Evolutionary conservation across 495 filamentous ascomycete genomes (phyloP).

Genomic region (Aspergillus hancockii): DNA sequence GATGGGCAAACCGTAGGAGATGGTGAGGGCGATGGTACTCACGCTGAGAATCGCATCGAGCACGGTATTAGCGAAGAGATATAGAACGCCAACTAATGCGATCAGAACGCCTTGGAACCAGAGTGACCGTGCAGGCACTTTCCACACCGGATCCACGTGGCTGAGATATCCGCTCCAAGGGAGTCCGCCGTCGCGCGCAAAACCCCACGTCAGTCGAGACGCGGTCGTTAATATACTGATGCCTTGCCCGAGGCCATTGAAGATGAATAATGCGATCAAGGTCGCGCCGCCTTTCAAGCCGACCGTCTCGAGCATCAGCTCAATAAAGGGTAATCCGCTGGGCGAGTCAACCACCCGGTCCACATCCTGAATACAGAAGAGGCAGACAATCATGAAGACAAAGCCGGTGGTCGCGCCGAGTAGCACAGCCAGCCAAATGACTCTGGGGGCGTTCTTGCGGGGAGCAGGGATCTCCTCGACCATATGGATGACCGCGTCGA

Average conservation of each 20-base stretch:
- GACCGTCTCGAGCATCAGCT: conserved; percentile 44
- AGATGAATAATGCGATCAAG: conserved; percentile 48
- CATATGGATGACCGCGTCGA: conserved; percentile 65
- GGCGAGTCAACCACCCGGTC: conserved; percentile 53
- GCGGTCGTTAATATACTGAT: conserved; percentile 51
- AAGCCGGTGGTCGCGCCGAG: conserved; percentile 62
- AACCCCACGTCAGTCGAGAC: conserved; percentile 55
- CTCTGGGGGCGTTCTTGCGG: conserved; percentile 40
- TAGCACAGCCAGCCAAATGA: conserved; percentile 45
- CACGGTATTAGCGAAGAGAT: conserved; percentile 49
- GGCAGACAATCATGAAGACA: conserved; percentile 70
- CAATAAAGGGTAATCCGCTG: conserved; percentile 46
- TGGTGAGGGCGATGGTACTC: conserved; percentile 46
- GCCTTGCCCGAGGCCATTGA: conserved; percentile 48
- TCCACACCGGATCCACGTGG: conserved; percentile 43
- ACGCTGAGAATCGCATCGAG: conserved; percentile 48
- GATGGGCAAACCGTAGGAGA: conserved; percentile 47
- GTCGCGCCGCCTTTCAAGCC: conserved; percentile 39
- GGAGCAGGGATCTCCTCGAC: conserved; percentile 51
- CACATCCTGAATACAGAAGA: conserved; percentile 71
- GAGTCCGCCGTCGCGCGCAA: conserved; percentile 60
- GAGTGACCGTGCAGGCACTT: conserved; percentile 45
- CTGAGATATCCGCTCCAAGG: conserved; percentile 45
- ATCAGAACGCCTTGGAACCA: conserved; percentile 47
- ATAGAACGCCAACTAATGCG: conserved; percentile 44